phyloP scores from a whole-genome alignment of 1,284 basidiomycete species.

The Cutaneotrichosporon curvatum region DNA sequence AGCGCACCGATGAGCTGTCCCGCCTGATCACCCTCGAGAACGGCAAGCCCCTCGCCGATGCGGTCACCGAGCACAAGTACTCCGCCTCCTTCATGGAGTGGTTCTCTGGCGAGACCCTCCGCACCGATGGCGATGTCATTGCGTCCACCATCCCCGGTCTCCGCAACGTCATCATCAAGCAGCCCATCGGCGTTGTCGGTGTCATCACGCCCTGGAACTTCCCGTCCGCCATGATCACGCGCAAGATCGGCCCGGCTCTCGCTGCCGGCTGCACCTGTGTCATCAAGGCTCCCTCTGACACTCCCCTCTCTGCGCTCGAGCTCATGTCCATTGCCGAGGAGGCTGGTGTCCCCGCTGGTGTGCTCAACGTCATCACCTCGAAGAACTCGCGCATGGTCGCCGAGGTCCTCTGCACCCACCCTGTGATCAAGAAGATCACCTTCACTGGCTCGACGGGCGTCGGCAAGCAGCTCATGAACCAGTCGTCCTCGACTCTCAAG shows the following conservation, averaged over 20 bases:
- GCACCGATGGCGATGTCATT: conserved; percentile 61
- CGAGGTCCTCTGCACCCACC: conserved; percentile 36
- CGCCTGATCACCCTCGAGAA: conserved; percentile 83
- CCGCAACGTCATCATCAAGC: conserved; percentile 76
- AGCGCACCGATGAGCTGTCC: conserved; percentile 72
- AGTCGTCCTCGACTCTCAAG: conserved; percentile 81
- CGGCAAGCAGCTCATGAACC: conserved; percentile 77
- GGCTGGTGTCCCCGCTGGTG: conserved; percentile 90
- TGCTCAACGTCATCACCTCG: conserved; percentile 79
- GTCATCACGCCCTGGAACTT: conserved; percentile 49
- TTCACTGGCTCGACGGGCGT: conserved; percentile 89
- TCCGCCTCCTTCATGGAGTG: conserved; percentile 79
- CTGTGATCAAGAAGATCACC: conserved; percentile 61
- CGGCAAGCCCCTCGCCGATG: conserved; percentile 76
- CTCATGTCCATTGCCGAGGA: conserved; percentile 58
- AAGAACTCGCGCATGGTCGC: conserved; percentile 24
- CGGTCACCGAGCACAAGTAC: conserved; percentile 69
- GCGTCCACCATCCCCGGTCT: conserved; percentile 63
- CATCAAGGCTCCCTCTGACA: conserved; percentile 90
- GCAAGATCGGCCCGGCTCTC: conserved; percentile 55
- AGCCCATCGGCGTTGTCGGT: conserved; percentile 34
- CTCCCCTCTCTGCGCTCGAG: conserved; percentile 87
- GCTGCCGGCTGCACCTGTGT: conserved; percentile 92
- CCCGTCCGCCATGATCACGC: conserved; percentile 70
- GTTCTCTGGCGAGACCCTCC: conserved; percentile 66